A percentile compares a stretch with the other conserved stretches of the same genome.
Evolutionary conservation across 768 basidiomycete genomes (phyloP).

Genomic region (Podaxis pistillaris): DNA sequence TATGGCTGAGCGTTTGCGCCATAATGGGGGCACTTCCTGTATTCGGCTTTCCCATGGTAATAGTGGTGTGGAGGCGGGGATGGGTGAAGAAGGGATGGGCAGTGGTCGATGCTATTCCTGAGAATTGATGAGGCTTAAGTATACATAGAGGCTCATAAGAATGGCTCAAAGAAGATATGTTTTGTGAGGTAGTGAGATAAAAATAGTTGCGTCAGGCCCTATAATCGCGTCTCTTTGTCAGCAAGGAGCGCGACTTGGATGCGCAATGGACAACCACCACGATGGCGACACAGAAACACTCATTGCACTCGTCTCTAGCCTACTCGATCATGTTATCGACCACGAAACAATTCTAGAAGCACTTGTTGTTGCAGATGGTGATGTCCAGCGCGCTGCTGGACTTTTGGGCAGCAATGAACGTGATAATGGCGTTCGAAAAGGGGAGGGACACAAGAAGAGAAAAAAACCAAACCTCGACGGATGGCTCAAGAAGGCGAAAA

Average conservation of each 20-base stretch:
- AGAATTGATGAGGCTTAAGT: background rate
- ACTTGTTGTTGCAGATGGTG: slow-evolving; percentile 53
- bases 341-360: slow-evolving; percentile 54
- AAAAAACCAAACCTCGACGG: slow-evolving; percentile 46
- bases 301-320: slow-evolving; percentile 64
- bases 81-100: background rate
- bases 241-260: background rate
- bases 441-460: slow-evolving; percentile 42
- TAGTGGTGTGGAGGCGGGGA: background rate
- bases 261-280: background rate
- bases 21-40: background rate
- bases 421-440: slow-evolving; percentile 28
- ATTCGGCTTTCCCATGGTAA: background rate
- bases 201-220: background rate
- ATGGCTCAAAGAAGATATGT: too few species aligned
- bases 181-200: background rate
- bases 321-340: slow-evolving; percentile 36
- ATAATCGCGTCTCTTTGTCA: background rate
- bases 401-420: slow-evolving; percentile 14
- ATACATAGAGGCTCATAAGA: background rate
- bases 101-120: background rate
- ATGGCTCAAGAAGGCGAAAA: slow-evolving; percentile 46
- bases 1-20: background rate
- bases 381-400: slow-evolving; percentile 50
- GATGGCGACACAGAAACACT: slow-evolving; percentile 62